A percentile compares a stretch with the other conserved stretches of the same genome.
phyloP scores from a whole-genome alignment of 1,284 basidiomycete genomes.

The Apiotrichum gracile region DNA sequence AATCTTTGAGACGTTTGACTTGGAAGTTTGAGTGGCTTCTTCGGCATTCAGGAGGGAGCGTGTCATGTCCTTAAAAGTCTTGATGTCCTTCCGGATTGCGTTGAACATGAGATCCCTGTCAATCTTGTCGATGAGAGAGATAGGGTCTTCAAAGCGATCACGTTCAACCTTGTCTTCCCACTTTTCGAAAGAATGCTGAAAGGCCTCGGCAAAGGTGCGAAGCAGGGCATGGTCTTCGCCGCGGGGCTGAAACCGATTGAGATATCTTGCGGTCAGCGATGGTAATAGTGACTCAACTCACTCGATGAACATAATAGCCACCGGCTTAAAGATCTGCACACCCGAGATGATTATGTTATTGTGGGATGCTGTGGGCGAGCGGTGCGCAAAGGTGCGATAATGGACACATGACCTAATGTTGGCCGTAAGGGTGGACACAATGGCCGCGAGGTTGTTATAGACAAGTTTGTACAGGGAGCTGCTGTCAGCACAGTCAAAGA shows the following conservation, averaged over 20 bases:
- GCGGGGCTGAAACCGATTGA: conserved; percentile 56
- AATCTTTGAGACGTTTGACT: too few species aligned
- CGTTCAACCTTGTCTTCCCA: conserved; percentile 51
- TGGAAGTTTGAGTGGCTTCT: conserved; percentile 23
- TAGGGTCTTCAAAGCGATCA: neutral
- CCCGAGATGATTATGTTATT: conserved; percentile 46
- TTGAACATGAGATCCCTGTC: conserved; percentile 39
- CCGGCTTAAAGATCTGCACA: conserved; percentile 51
- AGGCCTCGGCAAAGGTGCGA: conserved; percentile 3
- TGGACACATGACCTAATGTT: conserved; percentile 51
- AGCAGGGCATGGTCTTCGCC: conserved; percentile 51
- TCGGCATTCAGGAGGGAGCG: neutral
- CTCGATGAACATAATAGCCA: conserved; percentile 55
- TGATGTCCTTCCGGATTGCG: conserved; percentile 1
- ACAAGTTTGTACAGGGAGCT: conserved; percentile 55
- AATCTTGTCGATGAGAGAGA: conserved; percentile 17
- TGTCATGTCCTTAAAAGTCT: neutral
- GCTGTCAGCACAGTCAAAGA: too few species aligned
- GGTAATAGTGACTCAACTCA: conserved; percentile 33
- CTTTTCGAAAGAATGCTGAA: conserved; percentile 49
- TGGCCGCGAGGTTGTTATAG: conserved; percentile 53
- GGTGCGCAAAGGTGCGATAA: conserved; percentile 49
- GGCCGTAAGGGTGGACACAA: conserved; percentile 50
- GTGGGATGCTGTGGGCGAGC: conserved; percentile 24
- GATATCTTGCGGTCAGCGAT: conserved; percentile 48